phyloP scores from a whole-genome alignment of 2,329 filamentous ascomycete genomes.

The Alternaria arborescens region DNA sequence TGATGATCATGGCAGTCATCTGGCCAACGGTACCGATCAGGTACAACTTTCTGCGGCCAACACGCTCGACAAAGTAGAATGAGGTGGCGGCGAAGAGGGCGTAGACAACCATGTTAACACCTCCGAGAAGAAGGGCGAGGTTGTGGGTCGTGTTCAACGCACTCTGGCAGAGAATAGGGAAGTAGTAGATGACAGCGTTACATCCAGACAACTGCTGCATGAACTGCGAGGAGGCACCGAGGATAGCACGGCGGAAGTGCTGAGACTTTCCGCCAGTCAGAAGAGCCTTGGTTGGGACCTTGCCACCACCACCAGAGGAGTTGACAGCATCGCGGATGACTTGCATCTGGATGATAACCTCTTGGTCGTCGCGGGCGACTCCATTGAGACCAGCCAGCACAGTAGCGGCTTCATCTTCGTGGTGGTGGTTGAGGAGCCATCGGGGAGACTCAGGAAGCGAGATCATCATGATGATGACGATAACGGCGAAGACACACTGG shows the following conservation, averaged over 20 bases:
- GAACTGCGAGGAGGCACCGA: constrained; percentile 67
- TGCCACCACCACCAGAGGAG: constrained; percentile 46
- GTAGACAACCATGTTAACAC: constrained; percentile 65
- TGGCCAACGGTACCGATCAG: constrained; percentile 60
- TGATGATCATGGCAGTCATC: constrained; percentile 56
- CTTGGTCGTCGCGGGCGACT: constrained; percentile 59
- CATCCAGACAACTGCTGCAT: constrained; percentile 63
- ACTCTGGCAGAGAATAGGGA: constrained; percentile 54
- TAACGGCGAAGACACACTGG: constrained; percentile 58
- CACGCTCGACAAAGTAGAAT: constrained; percentile 71
- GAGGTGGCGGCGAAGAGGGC: constrained; percentile 66
- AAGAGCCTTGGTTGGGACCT: constrained; percentile 53
- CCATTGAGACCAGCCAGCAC: constrained; percentile 60
- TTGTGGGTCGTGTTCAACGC: constrained; percentile 61
- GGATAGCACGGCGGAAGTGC: constrained; percentile 68
- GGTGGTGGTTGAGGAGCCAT: constrained; percentile 45
- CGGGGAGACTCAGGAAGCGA: constrained; percentile 41
- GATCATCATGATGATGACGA: constrained; percentile 48
- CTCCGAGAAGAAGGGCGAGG: constrained; percentile 56
- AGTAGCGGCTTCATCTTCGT: constrained; percentile 57
- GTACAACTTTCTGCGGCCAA: constrained; percentile 60
- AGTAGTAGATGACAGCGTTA: constrained; percentile 57
- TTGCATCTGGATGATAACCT: constrained; percentile 66
- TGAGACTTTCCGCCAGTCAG: constrained; percentile 70
- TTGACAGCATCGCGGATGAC: constrained; percentile 66